Conservation (phyloP, 441 rosid species). For the Biscutella laevigata region DNA sequence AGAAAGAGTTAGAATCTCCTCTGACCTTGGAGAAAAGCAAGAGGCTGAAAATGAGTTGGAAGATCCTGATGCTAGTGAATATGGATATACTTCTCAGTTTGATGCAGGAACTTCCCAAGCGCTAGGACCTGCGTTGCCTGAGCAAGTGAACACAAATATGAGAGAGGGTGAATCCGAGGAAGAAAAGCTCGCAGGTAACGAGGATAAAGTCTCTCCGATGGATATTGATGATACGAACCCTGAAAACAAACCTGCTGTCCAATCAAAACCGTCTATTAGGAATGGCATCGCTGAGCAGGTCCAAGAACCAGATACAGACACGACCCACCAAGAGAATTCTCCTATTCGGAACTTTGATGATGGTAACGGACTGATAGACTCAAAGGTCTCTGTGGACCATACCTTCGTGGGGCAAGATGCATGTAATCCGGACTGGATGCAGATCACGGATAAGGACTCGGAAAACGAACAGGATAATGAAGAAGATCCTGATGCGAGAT, state of each 20-base stretch:
- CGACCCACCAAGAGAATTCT: slow-evolving; percentile 28
- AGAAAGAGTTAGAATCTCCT: slow-evolving; percentile 71
- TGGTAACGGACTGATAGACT: slow-evolving; percentile 36
- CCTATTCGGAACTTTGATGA: slow-evolving; percentile 25
- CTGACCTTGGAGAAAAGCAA: slow-evolving; percentile 49
- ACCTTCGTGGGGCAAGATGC: slow-evolving; percentile 38
- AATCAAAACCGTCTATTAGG: slow-evolving; percentile 27
- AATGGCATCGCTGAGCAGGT: slow-evolving; percentile 38
- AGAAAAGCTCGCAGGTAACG: slow-evolving; percentile 33
- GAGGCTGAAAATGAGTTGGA: slow-evolving; percentile 51
- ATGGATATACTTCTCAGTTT: slow-evolving; percentile 64
- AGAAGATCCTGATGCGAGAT: slow-evolving; percentile 40
- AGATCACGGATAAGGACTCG: slow-evolving; percentile 36
- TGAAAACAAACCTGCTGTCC: slow-evolving; percentile 35
- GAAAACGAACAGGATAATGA: slow-evolving; percentile 37
- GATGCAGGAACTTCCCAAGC: slow-evolving; percentile 84
- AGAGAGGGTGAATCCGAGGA: slow-evolving; percentile 41
- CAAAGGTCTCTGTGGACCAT: slow-evolving; percentile 51
- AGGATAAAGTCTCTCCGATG: slow-evolving; percentile 47
- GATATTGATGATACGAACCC: slow-evolving; percentile 49
- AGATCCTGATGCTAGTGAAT: slow-evolving; percentile 69
- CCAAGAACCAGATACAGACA: slow-evolving; percentile 33
- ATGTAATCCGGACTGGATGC: slow-evolving; percentile 37
- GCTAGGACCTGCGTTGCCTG: slow-evolving; percentile 81
- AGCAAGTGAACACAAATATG: slow-evolving; percentile 61